Evolutionary conservation across 495 filamentous ascomycete genomes (phyloP), one percentile per base, ranked within the genome.

Genomic region (Podospora pseudoanserina): DNA sequence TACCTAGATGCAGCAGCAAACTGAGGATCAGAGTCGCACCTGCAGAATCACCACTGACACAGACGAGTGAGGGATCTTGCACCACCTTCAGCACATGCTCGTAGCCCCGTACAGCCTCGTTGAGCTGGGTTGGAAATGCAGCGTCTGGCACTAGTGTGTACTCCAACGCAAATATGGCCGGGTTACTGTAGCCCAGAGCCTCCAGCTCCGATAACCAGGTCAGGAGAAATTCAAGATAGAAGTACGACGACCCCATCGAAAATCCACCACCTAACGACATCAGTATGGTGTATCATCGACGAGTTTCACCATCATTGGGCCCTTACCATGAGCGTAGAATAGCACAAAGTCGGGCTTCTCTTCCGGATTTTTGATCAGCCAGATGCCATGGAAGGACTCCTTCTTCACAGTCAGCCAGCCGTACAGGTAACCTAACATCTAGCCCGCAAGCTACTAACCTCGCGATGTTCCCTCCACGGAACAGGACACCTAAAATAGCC

Each of bases 161-260:
- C 64, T 94, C 91, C 5, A 93, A 77, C 2, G 89, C 86, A 73
- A 94, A 90, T n/a, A 93, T 83, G 18, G 90, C 89, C 3, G 91
- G 91, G 72, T 92, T 93, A 16, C 73, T 62, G 72, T 89, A 92
- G 16, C 89, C 89, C 44, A 79, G 75, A 18, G 83, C 76, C 32
- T 81, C 78, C 49, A 94, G 78, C 0, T 89, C 74, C 56, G 77
- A 82, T 18, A 88, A 71, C 87, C 87, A 91, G 28, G 87, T 84
- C 49, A 91, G 73, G 19, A 94, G 80, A 70, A 93, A 93, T 75
- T 94, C 91, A 23, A 93, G 84, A 75, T 94, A 94, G 76, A 94
- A 94, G 77, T 91, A 90, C 28, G 82, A 74, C 16, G 89, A 90
- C 34, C 91, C 91, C 88, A 94, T 90, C 2, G 86, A 84, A 71